Evolutionary conservation across 441 rosid genomes (phyloP).

Genomic region (Raphanus hybrid): DNA sequence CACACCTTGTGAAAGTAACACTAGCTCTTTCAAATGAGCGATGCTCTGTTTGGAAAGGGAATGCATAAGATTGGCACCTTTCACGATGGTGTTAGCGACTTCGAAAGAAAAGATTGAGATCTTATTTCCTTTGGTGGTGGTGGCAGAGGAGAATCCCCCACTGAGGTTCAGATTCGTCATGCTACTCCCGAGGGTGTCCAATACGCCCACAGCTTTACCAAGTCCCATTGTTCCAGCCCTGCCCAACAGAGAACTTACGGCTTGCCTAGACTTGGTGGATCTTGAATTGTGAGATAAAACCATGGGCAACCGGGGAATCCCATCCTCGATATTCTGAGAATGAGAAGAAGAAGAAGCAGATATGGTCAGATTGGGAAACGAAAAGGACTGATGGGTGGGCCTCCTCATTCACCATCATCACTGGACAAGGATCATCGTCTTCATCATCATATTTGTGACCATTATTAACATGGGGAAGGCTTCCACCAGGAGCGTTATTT

Average conservation of each 20-base stretch:
- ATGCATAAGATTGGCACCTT: constrained; percentile 92
- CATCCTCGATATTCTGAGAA: constrained; percentile 66
- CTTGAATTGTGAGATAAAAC: constrained; percentile 73
- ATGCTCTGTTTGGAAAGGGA: constrained; percentile 80
- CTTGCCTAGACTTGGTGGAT: constrained; percentile 82
- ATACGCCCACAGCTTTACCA: constrained; percentile 91
- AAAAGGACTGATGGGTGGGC: constrained; percentile 46
- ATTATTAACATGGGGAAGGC: constrained; percentile 67
- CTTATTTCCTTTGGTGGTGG: constrained; percentile 83
- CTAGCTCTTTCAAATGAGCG: constrained; percentile 72
- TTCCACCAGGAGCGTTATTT: constrained; percentile 92
- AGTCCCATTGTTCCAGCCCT: constrained; percentile 88
- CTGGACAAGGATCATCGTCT: no score
- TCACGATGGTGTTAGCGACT: constrained; percentile 95
- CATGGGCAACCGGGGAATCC: constrained; percentile 54
- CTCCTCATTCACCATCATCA: no score
- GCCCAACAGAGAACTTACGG: constrained; percentile 78
- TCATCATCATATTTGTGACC: no score
- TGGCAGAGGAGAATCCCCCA: constrained; percentile 54
- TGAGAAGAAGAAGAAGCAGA: constrained; percentile 45
- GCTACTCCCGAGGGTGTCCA: constrained; percentile 97
- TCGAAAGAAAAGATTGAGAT: constrained; percentile 90
- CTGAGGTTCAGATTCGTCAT: constrained; percentile 72
- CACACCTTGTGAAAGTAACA: constrained; percentile 91
- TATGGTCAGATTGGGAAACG: constrained; percentile 55